These are phyloP conservation scores for Colletotrichum noveboracense DNA, from an alignment of 2,329 filamentous ascomycete genomes.

Conservation along the genomic window DNA sequence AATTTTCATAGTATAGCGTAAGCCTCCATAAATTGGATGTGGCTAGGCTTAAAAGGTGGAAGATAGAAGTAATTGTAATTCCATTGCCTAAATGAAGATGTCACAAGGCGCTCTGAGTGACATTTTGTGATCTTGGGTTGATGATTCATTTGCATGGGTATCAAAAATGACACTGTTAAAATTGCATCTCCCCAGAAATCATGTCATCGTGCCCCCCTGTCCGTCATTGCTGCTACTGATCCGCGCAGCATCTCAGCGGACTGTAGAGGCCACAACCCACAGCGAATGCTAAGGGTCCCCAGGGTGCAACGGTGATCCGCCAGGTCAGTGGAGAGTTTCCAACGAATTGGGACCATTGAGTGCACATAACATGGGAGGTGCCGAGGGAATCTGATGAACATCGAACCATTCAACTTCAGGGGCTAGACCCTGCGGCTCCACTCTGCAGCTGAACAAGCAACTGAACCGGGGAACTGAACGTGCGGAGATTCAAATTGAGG, in stretches of 20 bases:
- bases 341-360: accelerated
- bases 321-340: accelerated
- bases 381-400: not conserved
- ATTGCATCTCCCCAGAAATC: not conserved
- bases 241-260: not conserved
- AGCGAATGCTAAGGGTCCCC: not conserved
- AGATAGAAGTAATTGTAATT: not conserved
- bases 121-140: not conserved
- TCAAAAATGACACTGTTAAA: not conserved
- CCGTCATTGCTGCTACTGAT: not conserved
- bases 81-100: not conserved
- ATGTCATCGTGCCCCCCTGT: not conserved
- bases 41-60: too few species aligned
- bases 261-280: not conserved
- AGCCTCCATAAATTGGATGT: too few species aligned
- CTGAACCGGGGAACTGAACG: not conserved
- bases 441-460: not conserved
- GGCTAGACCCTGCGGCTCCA: not conserved
- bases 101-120: not conserved
- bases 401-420: not conserved
- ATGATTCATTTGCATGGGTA: not conserved
- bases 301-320: not conserved
- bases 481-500: not conserved
- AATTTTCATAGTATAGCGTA: too few species aligned
- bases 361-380: not conserved